These are phyloP conservation scores for Pichia inconspicua DNA, from an alignment of 1,139 yeast species.

Conservation along the genomic window DNA sequence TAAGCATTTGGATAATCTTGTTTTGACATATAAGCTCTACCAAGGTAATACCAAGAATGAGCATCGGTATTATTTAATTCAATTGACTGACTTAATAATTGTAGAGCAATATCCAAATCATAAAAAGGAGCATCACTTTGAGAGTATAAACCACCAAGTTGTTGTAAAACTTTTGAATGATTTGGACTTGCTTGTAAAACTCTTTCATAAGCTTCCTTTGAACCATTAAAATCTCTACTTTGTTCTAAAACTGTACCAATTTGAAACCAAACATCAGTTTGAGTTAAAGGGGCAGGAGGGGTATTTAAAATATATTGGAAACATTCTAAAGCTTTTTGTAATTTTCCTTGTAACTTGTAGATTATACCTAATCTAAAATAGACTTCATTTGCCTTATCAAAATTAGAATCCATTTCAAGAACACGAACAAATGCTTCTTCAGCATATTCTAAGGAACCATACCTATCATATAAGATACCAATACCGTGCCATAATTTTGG, in stretches of 20 bases:
- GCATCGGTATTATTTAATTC: constrained; percentile 90
- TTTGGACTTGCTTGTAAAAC: constrained; percentile 85
- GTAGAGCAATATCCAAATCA: constrained; percentile 77
- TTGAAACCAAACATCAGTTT: constrained; percentile 97
- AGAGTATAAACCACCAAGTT: constrained; percentile 90
- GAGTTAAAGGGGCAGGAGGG: constrained; percentile 94
- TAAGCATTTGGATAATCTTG: constrained; percentile 94
- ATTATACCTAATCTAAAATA: constrained; percentile 96
- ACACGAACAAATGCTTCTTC: constrained; percentile 97
- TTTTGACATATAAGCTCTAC: constrained; percentile 93
- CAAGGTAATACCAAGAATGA: constrained; percentile 93
- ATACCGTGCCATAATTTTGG: constrained; percentile 98
- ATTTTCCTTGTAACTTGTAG: constrained; percentile 88
- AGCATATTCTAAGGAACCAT: constrained; percentile 93
- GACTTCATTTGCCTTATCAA: constrained; percentile 93
- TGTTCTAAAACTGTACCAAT: constrained; percentile 93
- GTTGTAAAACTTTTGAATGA: constrained; percentile 93
- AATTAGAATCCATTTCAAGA: constrained; percentile 88
- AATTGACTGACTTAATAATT: constrained; percentile 73
- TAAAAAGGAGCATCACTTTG: constrained; percentile 67
- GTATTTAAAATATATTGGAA: constrained; percentile 82
- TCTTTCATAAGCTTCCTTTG: constrained; percentile 91
- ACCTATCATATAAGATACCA: constrained; percentile 90
- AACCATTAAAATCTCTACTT: constrained; percentile 84
- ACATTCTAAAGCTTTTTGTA: constrained; percentile 83